Conservation (phyloP, 2,329 filamentous ascomycete species). For the Neofusicoccum sp. region DNA sequence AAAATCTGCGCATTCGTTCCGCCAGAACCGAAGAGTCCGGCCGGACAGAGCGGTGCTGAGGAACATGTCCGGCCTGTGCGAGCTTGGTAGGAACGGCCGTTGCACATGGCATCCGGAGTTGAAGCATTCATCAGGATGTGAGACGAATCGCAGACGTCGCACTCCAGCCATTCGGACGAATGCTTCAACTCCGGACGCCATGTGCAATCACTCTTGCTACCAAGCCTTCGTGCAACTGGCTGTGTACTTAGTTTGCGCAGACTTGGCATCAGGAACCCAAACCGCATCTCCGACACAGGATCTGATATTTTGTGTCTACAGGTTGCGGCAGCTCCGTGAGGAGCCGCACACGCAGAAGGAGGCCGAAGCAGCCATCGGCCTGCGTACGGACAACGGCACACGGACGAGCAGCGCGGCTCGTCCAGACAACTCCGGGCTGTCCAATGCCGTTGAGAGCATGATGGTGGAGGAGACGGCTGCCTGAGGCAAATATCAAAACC, state of each 20-base stretch:
- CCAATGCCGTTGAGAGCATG: constrained; percentile 12
- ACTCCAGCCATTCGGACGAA: too few species aligned
- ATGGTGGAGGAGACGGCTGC: constrained; percentile 16
- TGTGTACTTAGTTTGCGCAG: neutral
- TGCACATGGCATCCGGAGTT: too few species aligned
- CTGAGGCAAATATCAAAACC: constrained; percentile 3
- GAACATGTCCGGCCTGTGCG: too few species aligned
- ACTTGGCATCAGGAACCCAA: too few species aligned
- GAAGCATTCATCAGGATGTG: too few species aligned
- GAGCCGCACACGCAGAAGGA: constrained; percentile 85
- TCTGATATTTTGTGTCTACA: constrained; percentile 40
- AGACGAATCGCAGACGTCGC: too few species aligned
- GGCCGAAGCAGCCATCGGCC: constrained; percentile 77
- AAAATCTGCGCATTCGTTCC: neutral
- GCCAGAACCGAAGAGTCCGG: constrained; percentile 23
- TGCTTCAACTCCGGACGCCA: too few species aligned
- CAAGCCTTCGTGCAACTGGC: too few species aligned
- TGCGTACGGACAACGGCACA: constrained; percentile 69
- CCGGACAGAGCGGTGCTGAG: too few species aligned
- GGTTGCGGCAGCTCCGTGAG: constrained; percentile 79
- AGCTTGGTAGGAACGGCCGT: too few species aligned
- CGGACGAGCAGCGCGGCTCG: constrained; percentile 30
- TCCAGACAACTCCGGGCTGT: constrained; percentile 21
- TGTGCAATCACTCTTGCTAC: too few species aligned
- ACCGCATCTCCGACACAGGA: neutral